Evolutionary conservation across 192 early-diverging fungal genomes (phyloP).

Genomic region (Fimicolochytrium jonesii): DNA sequence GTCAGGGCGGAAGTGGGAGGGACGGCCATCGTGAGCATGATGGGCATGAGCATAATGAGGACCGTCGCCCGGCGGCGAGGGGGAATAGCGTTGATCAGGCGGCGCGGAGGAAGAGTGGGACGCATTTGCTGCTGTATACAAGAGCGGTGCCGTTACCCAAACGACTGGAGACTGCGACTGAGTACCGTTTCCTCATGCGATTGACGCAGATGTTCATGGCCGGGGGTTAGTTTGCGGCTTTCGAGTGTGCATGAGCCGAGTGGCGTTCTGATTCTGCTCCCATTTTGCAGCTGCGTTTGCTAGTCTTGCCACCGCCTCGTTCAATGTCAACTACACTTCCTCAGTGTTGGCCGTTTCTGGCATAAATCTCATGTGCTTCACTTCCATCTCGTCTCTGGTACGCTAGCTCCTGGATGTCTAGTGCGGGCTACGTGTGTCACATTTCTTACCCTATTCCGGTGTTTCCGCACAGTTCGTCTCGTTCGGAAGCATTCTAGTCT

Average conservation of each 20-base stretch:
- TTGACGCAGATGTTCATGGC: conserved; percentile 27
- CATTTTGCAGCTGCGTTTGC: conserved; percentile 30
- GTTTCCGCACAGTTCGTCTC: conserved; percentile 48
- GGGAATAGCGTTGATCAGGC: too few relatives aligned
- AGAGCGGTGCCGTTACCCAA: conserved; percentile 25
- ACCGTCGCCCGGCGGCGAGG: too few relatives aligned
- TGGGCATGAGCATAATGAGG: too few relatives aligned
- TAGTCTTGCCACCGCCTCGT: conserved; percentile 35
- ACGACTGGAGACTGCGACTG: conserved; percentile 21
- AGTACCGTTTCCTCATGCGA: conserved; percentile 24
- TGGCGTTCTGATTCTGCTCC: neutral
- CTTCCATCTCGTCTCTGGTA: conserved; percentile 38
- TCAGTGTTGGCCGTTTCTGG: conserved; percentile 37
- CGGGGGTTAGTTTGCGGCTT: conserved; percentile 1
- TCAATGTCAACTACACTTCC: conserved; percentile 42
- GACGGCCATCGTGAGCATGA: too few relatives aligned
- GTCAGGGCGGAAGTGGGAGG: too few relatives aligned
- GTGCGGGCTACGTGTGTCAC: neutral
- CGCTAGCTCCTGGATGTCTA: neutral
- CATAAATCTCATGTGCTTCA: conserved; percentile 43
- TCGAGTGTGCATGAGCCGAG: neutral
- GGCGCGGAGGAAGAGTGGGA: conserved; percentile 24
- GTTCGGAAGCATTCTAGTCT: conserved; percentile 43
- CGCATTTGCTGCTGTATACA: conserved; percentile 25
- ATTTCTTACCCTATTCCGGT: neutral